These are phyloP conservation scores for Amoebophrya sp. DNA, from an alignment of 169 alveolate genomes.

Conservation along the genomic window DNA sequence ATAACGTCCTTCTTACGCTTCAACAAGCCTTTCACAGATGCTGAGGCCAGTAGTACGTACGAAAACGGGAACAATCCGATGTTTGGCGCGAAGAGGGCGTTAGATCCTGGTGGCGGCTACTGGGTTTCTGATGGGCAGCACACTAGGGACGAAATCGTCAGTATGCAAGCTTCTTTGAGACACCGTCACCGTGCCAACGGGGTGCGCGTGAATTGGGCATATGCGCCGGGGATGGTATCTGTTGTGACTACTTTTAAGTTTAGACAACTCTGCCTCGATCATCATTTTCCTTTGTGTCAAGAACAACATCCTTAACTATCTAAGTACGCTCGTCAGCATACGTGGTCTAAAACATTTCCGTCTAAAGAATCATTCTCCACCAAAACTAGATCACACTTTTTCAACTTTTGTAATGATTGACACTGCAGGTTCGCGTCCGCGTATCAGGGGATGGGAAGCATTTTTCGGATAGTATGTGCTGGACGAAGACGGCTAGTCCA, in stretches of 20 bases:
- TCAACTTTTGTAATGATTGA: not conserved
- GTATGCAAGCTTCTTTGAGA: not conserved
- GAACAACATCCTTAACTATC: not conserved
- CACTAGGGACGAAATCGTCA: not conserved
- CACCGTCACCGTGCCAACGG: not conserved
- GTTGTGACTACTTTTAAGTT: too few species aligned
- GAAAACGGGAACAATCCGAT: not conserved
- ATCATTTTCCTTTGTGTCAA: not conserved
- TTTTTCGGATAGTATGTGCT: not conserved
- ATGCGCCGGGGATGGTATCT: not conserved
- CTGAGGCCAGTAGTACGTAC: not conserved
- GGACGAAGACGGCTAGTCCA: not conserved
- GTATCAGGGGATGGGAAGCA: not conserved
- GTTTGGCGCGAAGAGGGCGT: not conserved
- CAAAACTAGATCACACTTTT: not conserved
- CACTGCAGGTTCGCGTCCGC: not conserved
- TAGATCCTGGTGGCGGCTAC: not conserved
- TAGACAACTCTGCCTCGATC: not conserved
- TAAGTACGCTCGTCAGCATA: not conserved
- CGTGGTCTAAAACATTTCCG: not conserved
- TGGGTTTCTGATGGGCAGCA: not conserved
- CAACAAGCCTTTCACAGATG: not conserved
- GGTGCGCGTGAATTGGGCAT: not conserved
- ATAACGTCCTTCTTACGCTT: too few species aligned
- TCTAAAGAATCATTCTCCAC: not conserved